Conservation (phyloP, 768 basidiomycete species). For the Pisolithus albus region DNA sequence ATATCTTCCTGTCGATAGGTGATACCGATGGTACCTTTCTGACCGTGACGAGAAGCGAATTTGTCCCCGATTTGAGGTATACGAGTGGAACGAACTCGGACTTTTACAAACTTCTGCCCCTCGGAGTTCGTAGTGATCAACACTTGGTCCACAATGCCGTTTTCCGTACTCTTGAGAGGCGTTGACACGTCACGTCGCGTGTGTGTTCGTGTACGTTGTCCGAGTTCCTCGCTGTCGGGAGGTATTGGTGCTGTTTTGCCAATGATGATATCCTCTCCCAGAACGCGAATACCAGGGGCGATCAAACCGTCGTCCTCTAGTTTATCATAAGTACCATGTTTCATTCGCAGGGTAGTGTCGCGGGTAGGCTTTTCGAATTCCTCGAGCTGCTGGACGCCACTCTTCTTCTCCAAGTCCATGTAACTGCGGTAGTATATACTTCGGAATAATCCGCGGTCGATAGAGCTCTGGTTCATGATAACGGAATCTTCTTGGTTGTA, state of each 20-base stretch:
- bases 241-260: constrained; percentile 98
- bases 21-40: constrained; percentile 99
- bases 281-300: constrained; percentile 89
- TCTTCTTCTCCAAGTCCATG: constrained; percentile 97
- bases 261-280: constrained; percentile 97
- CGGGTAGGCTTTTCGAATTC: constrained; percentile 96
- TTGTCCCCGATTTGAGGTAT: constrained; percentile 99
- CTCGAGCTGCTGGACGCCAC: constrained; percentile 84
- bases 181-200: constrained; percentile 95
- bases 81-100: constrained; percentile 91
- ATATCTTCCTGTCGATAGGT: constrained; percentile 99
- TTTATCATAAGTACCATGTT: constrained; percentile 98
- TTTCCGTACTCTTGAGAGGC: constrained; percentile 96
- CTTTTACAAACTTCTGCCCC: constrained; percentile 97
- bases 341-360: constrained; percentile 91
- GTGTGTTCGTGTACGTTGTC: constrained; percentile 90
- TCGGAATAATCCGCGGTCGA: constrained; percentile 96
- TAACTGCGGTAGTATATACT: constrained; percentile 98
- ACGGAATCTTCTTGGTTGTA: constrained; percentile 99
- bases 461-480: constrained; percentile 99
- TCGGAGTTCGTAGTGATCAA: constrained; percentile 94
- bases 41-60: constrained; percentile 98
- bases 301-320: constrained; percentile 95
- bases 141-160: constrained; percentile 96
- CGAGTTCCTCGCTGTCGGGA: constrained; percentile 94